These are phyloP conservation scores for Lentinula raphanica DNA, from an alignment of 768 basidiomycete species.

Conservation along the genomic window DNA sequence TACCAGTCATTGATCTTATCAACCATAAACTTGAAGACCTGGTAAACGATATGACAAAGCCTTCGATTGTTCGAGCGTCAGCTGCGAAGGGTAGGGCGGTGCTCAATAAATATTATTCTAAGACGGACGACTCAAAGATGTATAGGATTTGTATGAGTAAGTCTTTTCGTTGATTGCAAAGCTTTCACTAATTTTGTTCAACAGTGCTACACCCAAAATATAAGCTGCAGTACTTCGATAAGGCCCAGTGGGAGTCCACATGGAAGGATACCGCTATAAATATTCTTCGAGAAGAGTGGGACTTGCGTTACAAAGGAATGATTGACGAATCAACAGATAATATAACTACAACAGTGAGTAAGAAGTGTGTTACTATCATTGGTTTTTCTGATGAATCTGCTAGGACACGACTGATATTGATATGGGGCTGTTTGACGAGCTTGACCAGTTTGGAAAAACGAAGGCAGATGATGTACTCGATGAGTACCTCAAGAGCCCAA, in stretches of 20 bases:
- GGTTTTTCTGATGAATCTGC: background rate
- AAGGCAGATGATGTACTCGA: background rate
- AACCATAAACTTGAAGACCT: slow-evolving; percentile 2
- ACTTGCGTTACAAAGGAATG: slow-evolving; percentile 6
- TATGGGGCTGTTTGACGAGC: background rate
- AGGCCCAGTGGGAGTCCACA: slow-evolving; percentile 9
- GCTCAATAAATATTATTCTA: slow-evolving; percentile 14
- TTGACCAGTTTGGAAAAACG: background rate
- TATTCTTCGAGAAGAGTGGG: slow-evolving; percentile 9
- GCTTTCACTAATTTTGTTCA: background rate
- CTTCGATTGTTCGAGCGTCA: slow-evolving; percentile 3
- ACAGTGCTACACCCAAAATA: slow-evolving; percentile 16
- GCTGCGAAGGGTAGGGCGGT: slow-evolving; percentile 2
- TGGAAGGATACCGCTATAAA: slow-evolving; percentile 14
- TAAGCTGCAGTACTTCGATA: slow-evolving; percentile 15
- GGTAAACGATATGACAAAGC: background rate
- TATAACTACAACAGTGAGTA: background rate
- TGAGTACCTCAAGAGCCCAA: background rate
- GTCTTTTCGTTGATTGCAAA: background rate
- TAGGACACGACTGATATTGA: background rate
- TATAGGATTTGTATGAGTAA: slow-evolving; percentile 15
- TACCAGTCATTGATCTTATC: slow-evolving; percentile 15
- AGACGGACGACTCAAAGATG: slow-evolving; percentile 12
- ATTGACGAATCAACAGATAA: background rate
- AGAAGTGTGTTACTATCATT: background rate